Conservation (phyloP, 306 rosid genomes). For the Corylus heterophylla region DNA sequence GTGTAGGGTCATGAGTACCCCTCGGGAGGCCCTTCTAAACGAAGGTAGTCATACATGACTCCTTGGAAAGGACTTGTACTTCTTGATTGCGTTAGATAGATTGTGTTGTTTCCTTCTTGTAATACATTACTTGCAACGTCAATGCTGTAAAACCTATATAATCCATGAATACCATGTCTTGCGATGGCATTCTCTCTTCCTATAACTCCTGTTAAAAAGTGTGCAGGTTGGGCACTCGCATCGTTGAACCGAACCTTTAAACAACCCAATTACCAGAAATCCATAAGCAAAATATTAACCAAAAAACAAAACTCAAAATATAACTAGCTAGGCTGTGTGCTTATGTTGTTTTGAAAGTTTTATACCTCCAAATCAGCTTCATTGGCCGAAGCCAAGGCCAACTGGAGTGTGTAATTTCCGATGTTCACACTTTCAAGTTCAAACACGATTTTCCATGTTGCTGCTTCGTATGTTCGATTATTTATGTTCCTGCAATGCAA, state of each 20-base stretch:
- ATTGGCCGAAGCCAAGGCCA: slow-evolving; percentile 67
- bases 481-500: slow-evolving; percentile 28
- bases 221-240: not conserved
- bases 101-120: slow-evolving; percentile 46
- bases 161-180: slow-evolving; percentile 83
- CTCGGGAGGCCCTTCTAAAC: slow-evolving; percentile 66
- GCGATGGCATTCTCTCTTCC: slow-evolving; percentile 75
- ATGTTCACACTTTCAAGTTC: slow-evolving; percentile 21
- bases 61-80: slow-evolving; percentile 35
- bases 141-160: slow-evolving; percentile 46
- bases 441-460: slow-evolving; percentile 73
- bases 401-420: slow-evolving; percentile 64
- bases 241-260: slow-evolving; percentile 64
- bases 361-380: slow-evolving; percentile 51
- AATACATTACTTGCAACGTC: slow-evolving; percentile 32
- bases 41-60: slow-evolving; percentile 79
- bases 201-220: slow-evolving; percentile 41
- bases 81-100: slow-evolving; percentile 61
- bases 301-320: too few relatives aligned
- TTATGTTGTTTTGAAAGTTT: too few relatives aligned
- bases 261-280: not conserved
- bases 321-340: too few relatives aligned
- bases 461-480: slow-evolving; percentile 35
- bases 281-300: not conserved
- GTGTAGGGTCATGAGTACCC: not conserved